A percentile compares a stretch with the other conserved stretches of the same genome.
These are phyloP conservation scores for Triticum urartu DNA, from an alignment of 176 grass and related monocot species.

Conservation along the genomic window DNA sequence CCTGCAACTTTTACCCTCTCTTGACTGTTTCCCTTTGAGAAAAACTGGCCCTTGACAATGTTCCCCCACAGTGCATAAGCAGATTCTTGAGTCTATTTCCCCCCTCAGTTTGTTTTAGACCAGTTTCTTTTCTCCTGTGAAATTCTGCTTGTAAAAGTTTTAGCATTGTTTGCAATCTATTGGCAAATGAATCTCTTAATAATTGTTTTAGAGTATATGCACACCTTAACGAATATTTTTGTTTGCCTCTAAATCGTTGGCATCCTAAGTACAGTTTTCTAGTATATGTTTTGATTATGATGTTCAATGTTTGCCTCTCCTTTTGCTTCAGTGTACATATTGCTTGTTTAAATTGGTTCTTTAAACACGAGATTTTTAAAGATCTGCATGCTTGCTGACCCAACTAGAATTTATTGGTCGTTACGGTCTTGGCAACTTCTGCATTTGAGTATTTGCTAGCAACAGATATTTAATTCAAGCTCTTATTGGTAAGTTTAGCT, in stretches of 20 bases:
- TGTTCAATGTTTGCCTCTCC: conserved; percentile 2
- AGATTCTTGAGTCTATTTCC: not conserved
- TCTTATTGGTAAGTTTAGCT: not conserved
- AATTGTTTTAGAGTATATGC: not conserved
- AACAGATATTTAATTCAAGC: not conserved
- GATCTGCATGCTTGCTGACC: not conserved
- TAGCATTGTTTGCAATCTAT: not conserved
- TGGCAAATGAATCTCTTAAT: not conserved
- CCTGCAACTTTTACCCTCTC: not conserved
- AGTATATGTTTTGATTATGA: not conserved
- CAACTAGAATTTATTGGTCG: not conserved
- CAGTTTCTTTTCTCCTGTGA: not conserved
- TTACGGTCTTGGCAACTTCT: not conserved
- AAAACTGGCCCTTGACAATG: not conserved
- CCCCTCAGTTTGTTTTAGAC: not conserved
- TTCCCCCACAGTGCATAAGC: not conserved
- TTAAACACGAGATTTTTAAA: not conserved
- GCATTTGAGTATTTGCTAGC: not conserved
- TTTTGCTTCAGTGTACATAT: not conserved
- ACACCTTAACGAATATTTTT: too few relatives aligned
- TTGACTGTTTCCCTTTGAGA: not conserved
- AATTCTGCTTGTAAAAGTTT: not conserved
- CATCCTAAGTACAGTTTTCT: too few relatives aligned
- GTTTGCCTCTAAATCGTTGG: too few relatives aligned
- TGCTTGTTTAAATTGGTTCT: not conserved